Evolutionary conservation across 805 yeast species (phyloP).

Genomic region (Danielozyma ontarioensis): DNA sequence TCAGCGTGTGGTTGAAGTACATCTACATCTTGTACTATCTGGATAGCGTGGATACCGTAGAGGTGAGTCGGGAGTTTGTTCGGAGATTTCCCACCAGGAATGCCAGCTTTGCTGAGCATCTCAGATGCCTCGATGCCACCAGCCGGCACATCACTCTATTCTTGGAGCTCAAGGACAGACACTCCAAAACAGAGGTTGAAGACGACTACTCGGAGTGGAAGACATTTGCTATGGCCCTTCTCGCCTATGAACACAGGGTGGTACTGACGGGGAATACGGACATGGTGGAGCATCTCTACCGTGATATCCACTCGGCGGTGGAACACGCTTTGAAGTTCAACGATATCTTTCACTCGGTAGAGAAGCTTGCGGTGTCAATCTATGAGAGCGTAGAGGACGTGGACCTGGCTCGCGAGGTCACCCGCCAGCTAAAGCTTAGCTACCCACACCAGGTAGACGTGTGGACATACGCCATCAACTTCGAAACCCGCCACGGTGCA

Average conservation of each 20-base stretch:
- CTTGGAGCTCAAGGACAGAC: slow-evolving; percentile 4
- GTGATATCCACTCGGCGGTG: slow-evolving; percentile 17
- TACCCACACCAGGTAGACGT: slow-evolving; percentile 35
- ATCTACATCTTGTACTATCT: slow-evolving; percentile 21
- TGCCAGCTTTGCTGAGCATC: slow-evolving; percentile 20
- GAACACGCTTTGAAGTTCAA: slow-evolving; percentile 21
- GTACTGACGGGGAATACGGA: slow-evolving; percentile 1
- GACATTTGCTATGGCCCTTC: slow-evolving; percentile 18
- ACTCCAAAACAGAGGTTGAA: slow-evolving; percentile 7
- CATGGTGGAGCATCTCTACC: slow-evolving; percentile 7
- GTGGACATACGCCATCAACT: slow-evolving; percentile 43
- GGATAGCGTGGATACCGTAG: slow-evolving; percentile 3
- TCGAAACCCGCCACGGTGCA: slow-evolving; percentile 28
- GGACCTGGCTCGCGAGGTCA: slow-evolving; percentile 19
- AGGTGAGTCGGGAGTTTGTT: slow-evolving; percentile 14
- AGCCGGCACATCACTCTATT: slow-evolving; percentile 1
- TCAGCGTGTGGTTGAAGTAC: slow-evolving; percentile 22
- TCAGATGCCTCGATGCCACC: slow-evolving; percentile 7
- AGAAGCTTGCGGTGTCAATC: slow-evolving; percentile 33
- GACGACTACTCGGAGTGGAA: slow-evolving; percentile 28
- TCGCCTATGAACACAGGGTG: slow-evolving; percentile 8
- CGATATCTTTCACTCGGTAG: slow-evolving; percentile 40
- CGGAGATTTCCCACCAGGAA: slow-evolving; percentile 19
- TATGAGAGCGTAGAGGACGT: slow-evolving; percentile 23
- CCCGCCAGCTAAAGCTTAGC: slow-evolving; percentile 17